Conservation (phyloP, 73 alveolate genomes). For the Loxodes magnus region DNA sequence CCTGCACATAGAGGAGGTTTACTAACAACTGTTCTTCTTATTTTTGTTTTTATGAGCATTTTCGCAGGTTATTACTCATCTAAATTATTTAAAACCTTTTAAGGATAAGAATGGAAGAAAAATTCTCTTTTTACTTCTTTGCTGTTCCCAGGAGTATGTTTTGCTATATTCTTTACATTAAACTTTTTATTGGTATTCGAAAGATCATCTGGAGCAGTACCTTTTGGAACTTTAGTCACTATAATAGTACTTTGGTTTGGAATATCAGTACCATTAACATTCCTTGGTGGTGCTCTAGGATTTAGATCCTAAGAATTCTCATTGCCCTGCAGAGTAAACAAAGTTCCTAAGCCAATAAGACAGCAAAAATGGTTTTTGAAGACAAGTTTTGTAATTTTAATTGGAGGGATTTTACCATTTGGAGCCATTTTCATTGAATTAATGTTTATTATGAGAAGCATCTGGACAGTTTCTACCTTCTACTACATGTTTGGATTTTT, state of each 20-base stretch:
- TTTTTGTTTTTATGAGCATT: conserved; percentile 14
- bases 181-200: conserved; percentile 7
- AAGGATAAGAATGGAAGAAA: conserved; percentile 16
- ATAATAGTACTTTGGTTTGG: conserved; percentile 19
- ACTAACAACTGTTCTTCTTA: conserved; percentile 5
- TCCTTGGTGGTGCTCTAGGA: conserved; percentile 21
- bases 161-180: conserved; percentile 10
- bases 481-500: conserved; percentile 22
- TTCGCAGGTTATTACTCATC: conserved; percentile 13
- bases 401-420: conserved; percentile 19
- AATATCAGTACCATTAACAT: conserved; percentile 18
- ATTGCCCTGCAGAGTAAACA: conserved; percentile 12
- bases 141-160: conserved; percentile 20
- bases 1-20: conserved; percentile 17
- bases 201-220: conserved; percentile 24
- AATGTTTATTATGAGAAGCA: conserved; percentile 12
- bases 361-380: conserved; percentile 6
- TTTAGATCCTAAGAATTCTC: conserved; percentile 3
- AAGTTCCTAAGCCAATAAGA: conserved; percentile 13
- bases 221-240: conserved; percentile 9
- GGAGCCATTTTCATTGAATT: conserved; percentile 27
- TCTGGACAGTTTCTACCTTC: conserved; percentile 13
- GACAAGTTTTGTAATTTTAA: conserved; percentile 5
- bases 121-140: conserved; percentile 11
- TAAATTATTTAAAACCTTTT: not conserved